These are phyloP conservation scores for Cytospora piceae DNA, from an alignment of 2,329 filamentous ascomycete species.

Conservation along the genomic window DNA sequence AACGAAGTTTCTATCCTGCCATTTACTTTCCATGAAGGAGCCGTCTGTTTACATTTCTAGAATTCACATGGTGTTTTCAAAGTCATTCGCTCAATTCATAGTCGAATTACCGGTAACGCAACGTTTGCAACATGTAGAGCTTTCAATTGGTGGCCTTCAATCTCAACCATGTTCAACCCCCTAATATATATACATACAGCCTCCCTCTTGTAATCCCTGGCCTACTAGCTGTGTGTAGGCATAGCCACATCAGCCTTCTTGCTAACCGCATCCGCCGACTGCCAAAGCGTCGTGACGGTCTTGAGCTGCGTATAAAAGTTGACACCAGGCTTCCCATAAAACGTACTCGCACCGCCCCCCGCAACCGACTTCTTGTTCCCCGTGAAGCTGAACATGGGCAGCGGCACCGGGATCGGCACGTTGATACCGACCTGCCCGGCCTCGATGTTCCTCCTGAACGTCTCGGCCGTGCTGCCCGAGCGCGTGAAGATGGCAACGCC, in stretches of 20 bases:
- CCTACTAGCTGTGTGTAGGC: slow-evolving; percentile 49
- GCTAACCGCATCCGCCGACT: slow-evolving; percentile 71
- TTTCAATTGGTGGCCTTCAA: background rate
- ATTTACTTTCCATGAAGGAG: too few relatives aligned
- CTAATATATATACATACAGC: background rate
- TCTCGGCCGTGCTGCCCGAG: slow-evolving; percentile 74
- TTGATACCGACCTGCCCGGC: slow-evolving; percentile 87
- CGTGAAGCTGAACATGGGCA: slow-evolving; percentile 74
- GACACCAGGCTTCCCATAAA: slow-evolving; percentile 91
- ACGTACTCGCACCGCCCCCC: slow-evolving; percentile 88
- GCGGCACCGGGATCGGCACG: slow-evolving; percentile 74
- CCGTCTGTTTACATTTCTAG: background rate
- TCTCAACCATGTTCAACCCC: background rate
- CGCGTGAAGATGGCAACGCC: slow-evolving; percentile 84
- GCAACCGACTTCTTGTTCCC: slow-evolving; percentile 89
- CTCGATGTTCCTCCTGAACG: slow-evolving; percentile 80
- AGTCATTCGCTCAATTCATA: background rate
- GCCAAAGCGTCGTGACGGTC: slow-evolving; percentile 95
- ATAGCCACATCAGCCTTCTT: slow-evolving; percentile 74
- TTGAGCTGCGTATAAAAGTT: slow-evolving; percentile 97
- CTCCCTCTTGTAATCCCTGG: slow-evolving; percentile 49
- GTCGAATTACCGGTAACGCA: background rate
- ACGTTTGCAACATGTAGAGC: background rate
- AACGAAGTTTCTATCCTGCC: too few relatives aligned
- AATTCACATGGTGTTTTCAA: background rate